These are phyloP conservation scores for Omphalea diandra DNA, from an alignment of 441 rosid species.

Conservation along the genomic window DNA sequence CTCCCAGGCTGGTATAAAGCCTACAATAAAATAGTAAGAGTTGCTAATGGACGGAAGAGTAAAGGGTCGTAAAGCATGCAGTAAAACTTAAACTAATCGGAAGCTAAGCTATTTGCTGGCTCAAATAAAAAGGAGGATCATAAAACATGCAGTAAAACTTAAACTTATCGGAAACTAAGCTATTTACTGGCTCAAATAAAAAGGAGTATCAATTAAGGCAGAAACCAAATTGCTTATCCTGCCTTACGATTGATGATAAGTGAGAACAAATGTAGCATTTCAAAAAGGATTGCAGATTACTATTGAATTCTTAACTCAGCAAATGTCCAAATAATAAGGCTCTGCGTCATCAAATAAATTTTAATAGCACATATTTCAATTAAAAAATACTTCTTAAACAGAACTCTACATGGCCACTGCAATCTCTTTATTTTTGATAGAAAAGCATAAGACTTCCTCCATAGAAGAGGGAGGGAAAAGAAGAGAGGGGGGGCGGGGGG, in stretches of 20 bases:
- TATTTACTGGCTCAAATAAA: constrained; percentile 5
- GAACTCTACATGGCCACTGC: not conserved
- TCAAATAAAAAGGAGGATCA: not conserved
- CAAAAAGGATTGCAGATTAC: not conserved
- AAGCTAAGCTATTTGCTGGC: not conserved
- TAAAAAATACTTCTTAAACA: not conserved
- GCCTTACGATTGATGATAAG: no score
- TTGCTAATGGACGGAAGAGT: constrained; percentile 6
- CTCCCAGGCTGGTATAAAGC: constrained; percentile 87
- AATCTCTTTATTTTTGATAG: no score
- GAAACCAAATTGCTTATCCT: no score
- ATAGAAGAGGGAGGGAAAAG: no score
- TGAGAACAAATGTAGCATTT: not conserved
- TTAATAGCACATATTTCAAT: not conserved
- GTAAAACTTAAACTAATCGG: not conserved
- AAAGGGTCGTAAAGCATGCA: not conserved
- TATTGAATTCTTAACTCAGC: not conserved
- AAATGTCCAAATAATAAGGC: not conserved
- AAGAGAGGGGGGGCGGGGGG: no score
- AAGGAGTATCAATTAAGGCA: not conserved
- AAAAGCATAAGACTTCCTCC: no score
- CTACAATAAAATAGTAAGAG: constrained; percentile 36
- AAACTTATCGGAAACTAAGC: not conserved
- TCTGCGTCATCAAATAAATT: not conserved
- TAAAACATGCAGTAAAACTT: constrained; percentile 1